A percentile compares a stretch with the other conserved stretches of the same genome.
These are phyloP conservation scores for Vaccinium macrocarpon DNA, from an alignment of 148 eudicot species.

Conservation along the genomic window DNA sequence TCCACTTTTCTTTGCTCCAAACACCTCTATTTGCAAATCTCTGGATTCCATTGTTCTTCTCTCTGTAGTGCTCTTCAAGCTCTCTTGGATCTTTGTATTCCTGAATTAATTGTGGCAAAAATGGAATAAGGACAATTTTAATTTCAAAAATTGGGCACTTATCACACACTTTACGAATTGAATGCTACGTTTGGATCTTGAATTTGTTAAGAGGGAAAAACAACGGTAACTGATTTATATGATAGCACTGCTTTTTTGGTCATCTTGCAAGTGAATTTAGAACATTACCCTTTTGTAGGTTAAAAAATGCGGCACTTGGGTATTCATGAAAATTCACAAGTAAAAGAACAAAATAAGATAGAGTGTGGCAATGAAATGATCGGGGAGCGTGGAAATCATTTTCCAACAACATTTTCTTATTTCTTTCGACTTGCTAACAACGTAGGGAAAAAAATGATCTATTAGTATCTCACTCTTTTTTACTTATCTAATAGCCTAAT, in stretches of 20 bases:
- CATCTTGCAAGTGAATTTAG: neutral
- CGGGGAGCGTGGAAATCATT: neutral
- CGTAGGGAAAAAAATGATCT: too few species aligned
- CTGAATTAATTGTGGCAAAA: conserved; percentile 15
- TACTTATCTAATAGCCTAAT: too few species aligned
- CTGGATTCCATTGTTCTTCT: conserved; percentile 10
- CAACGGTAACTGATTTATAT: neutral
- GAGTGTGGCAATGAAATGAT: neutral
- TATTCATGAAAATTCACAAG: neutral
- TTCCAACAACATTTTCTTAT: neutral
- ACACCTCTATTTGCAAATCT: conserved; percentile 39
- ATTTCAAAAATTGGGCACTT: neutral
- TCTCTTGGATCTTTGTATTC: conserved; percentile 26
- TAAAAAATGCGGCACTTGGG: neutral
- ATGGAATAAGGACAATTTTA: neutral
- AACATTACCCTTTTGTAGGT: neutral
- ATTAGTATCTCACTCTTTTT: too few species aligned
- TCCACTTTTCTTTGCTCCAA: conserved; percentile 33
- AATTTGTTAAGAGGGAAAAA: neutral
- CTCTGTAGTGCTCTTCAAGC: conserved; percentile 13
- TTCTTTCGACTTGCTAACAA: too few species aligned
- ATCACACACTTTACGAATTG: neutral
- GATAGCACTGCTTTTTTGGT: neutral
- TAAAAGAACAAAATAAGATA: neutral
- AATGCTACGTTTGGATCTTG: neutral